Evolutionary conservation across 371 early-diverging fungal genomes (phyloP), one percentile per base, ranked within the genome.

Genomic region (Actinomortierella wolfii): DNA sequence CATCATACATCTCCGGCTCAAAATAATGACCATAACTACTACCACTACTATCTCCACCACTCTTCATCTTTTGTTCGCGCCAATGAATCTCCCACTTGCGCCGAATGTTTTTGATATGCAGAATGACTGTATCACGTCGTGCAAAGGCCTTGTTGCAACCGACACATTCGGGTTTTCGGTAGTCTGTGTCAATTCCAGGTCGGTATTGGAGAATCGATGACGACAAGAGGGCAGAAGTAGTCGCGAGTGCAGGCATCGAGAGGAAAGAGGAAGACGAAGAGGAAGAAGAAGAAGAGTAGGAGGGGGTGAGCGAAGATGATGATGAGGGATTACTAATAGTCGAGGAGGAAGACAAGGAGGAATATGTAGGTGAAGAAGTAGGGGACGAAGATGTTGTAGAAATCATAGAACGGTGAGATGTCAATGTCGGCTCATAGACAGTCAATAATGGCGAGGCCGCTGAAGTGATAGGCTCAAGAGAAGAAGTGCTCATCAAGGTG

Each of bases 61-160:
- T 17, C 18, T 24, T 24, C 34, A 34, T 34, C 15, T 5, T 51
- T 25, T 6, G 7, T 14, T 46, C 50, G 60, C 41, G 18, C 61
- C 28, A 11, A 39, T 51, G 29, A 65, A 55, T 14, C 44, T 65
- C 71, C 71, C 71, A 71, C 13, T 71, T 64, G 8, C 62, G 54
- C 23, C 65, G 64, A 43, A 65, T 60, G 46, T 65, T 71, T 55
- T 71, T 65, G 55, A 71, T 71, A 21, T 71, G 71, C 39, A 71
- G 44, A 20, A 71, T 71, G 18, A 65, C 71, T 3, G 71, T 71
- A 41, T 71, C 71, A 2, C 71, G 57, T 43, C 71, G 41, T 6
- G 71, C 71, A 65, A 71, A 71, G 0, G 71, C 52, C 52, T 71
- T 71, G 55, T 57, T 64, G 28, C 71, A 71, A 0, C 71, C 71